These are phyloP conservation scores for Boletus tomentosulus DNA, from an alignment of 768 basidiomycete genomes.

Conservation along the genomic window DNA sequence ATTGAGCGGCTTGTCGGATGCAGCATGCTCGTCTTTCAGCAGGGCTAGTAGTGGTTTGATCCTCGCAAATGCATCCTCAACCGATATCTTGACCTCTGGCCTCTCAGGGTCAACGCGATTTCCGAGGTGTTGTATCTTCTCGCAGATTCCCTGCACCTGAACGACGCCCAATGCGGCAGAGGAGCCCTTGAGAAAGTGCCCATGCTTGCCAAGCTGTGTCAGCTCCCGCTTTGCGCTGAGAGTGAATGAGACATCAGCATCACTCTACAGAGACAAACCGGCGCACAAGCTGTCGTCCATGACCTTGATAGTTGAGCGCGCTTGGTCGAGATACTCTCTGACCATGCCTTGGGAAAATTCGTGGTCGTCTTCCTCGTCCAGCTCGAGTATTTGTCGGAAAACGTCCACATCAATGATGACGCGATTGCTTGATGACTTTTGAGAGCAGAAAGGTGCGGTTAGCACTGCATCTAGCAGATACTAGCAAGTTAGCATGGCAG, in stretches of 20 bases:
- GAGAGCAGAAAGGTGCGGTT: slow-evolving; percentile 1
- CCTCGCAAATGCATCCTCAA: slow-evolving; percentile 49
- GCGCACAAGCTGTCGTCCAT: slow-evolving; percentile 83
- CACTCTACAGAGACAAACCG: slow-evolving; percentile 10
- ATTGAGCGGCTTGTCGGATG: slow-evolving; percentile 66
- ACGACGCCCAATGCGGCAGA: slow-evolving; percentile 88
- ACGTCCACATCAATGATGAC: slow-evolving; percentile 71
- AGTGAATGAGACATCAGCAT: slow-evolving; percentile 11
- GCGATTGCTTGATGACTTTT: slow-evolving; percentile 12
- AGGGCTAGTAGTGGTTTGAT: slow-evolving; percentile 54
- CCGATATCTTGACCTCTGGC: slow-evolving; percentile 37
- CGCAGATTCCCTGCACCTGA: slow-evolving; percentile 81
- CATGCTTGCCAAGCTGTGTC: slow-evolving; percentile 60
- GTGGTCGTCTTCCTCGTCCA: slow-evolving; percentile 77
- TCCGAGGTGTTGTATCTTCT: slow-evolving; percentile 88
- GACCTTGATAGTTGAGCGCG: slow-evolving; percentile 63
- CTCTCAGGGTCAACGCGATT: slow-evolving; percentile 47
- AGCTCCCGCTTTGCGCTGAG: slow-evolving; percentile 58
- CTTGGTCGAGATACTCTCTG: slow-evolving; percentile 77
- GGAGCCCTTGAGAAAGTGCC: slow-evolving; percentile 97
- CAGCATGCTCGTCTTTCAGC: slow-evolving; percentile 64
- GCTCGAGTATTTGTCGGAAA: slow-evolving; percentile 84
- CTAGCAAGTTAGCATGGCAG: background rate
- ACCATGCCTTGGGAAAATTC: slow-evolving; percentile 82
- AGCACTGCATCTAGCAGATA: background rate